Evolutionary conservation across 495 filamentous ascomycete genomes (phyloP), one percentile per base, ranked within the genome.

Genomic region (Bacidia gigantensis): DNA sequence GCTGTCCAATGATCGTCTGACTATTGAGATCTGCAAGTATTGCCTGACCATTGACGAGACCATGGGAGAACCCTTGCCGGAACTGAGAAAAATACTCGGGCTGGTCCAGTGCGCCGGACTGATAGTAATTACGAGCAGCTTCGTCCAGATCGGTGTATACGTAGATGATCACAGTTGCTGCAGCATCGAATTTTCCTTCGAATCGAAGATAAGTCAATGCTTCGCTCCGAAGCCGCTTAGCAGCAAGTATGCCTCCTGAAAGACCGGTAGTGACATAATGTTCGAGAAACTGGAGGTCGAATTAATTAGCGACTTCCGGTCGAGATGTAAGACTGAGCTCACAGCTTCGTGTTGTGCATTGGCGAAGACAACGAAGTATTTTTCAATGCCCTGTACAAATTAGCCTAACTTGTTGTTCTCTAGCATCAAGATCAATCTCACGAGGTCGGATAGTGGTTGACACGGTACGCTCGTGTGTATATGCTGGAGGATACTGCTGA

Each of bases 1-100:
- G 1, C 26, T 32, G 12, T 32, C 47, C 32, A 0, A 35, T 3
- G 2, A 38, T 7, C 3, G 20, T 50, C 9, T 14, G 10, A 3
- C 10, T 38, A n/a, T 50, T 26, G 2, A 50, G 14, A 38, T 50
- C 25, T n/a, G 14, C 47, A 3, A 50, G 47, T 17, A 50, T 50
- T 3, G 23, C 24, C 23, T 50, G 24, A n/a, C 29, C 22, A 20
- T 38, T 50, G 7, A 18, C 10, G 12, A 20, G 47, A 11, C 26
- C 26, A 18, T 3, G 5, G 24, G 22, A 21, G 3, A 50, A 50
- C 7, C 47, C 47, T 35, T 11, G 25, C 24, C 18, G n/a, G 26
- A 50, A 50, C 1, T 21, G 18, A 3, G 24, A 18, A 12, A 50
- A 20, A 1, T 26, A 3, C 11, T 11, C 18, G 3, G 22, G 14